These are phyloP conservation scores for Sordariomycetes sp. DNA, from an alignment of 2,329 filamentous ascomycete species.

Conservation along the genomic window DNA sequence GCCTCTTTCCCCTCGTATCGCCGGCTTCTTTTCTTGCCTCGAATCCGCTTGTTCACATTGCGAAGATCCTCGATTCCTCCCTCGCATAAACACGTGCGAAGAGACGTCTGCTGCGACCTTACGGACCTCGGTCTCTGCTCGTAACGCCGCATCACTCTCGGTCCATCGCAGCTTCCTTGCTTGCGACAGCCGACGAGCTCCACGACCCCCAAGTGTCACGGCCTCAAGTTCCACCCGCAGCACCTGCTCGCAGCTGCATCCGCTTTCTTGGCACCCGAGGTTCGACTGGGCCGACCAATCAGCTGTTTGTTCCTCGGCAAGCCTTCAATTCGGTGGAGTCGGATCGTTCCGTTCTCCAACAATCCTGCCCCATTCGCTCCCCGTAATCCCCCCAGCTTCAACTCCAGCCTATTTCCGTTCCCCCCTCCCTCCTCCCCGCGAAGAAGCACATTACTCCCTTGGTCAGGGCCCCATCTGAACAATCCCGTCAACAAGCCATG, in stretches of 20 bases:
- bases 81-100: too few species aligned
- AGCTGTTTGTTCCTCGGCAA: not conserved
- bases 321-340: not conserved
- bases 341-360: not conserved
- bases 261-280: not conserved
- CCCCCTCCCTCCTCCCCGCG: constrained; percentile 33
- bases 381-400: not conserved
- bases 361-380: not conserved
- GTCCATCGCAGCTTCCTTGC: not conserved
- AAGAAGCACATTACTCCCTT: constrained; percentile 92
- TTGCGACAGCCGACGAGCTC: not conserved
- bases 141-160: too few species aligned
- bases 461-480: constrained; percentile 70
- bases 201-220: not conserved
- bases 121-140: too few species aligned
- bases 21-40: too few species aligned
- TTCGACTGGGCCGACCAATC: not conserved
- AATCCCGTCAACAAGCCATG: constrained; percentile 47
- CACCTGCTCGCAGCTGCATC: not conserved
- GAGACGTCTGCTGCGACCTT: too few species aligned
- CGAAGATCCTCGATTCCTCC: too few species aligned
- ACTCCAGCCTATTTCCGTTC: not conserved
- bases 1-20: too few species aligned
- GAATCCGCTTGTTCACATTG: too few species aligned
- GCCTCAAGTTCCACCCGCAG: not conserved